Evolutionary conservation across 257 asterid species (phyloP).

Genomic region (Solanum ossicruentum): DNA sequence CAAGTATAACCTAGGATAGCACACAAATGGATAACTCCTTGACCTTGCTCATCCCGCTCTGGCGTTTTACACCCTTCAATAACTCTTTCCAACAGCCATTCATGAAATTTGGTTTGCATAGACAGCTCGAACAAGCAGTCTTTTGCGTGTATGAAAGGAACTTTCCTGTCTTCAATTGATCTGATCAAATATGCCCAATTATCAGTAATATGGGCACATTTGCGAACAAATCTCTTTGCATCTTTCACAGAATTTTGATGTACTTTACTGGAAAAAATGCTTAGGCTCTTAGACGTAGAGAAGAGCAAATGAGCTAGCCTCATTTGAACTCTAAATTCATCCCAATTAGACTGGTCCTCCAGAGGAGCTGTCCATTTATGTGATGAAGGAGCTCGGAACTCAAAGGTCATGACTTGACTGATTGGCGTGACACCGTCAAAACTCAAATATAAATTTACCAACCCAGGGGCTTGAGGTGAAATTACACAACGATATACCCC

Average conservation of each 20-base stretch:
- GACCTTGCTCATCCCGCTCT: slow-evolving; percentile 87
- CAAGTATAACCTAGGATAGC: slow-evolving; percentile 88
- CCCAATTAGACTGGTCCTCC: slow-evolving; percentile 44
- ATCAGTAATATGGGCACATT: slow-evolving; percentile 32
- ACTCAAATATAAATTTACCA: slow-evolving; percentile 55
- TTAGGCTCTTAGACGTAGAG: slow-evolving; percentile 53
- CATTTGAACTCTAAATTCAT: slow-evolving; percentile 59
- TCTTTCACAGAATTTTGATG: slow-evolving; percentile 44
- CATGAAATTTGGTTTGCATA: slow-evolving; percentile 55
- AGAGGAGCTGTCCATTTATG: slow-evolving; percentile 8
- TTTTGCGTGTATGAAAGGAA: slow-evolving; percentile 61
- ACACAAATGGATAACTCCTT: slow-evolving; percentile 88
- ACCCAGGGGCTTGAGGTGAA: slow-evolving; percentile 62
- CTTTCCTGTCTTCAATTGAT: slow-evolving; percentile 36
- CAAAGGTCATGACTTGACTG: slow-evolving; percentile 68
- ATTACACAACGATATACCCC: slow-evolving; percentile 74
- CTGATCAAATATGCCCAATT: slow-evolving; percentile 44
- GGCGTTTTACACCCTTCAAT: slow-evolving; percentile 43
- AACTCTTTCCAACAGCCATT: slow-evolving; percentile 79
- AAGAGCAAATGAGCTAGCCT: slow-evolving; percentile 77
- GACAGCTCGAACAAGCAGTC: slow-evolving; percentile 62
- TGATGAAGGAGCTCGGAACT: slow-evolving; percentile 53
- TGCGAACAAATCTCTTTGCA: slow-evolving; percentile 57
- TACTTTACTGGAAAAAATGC: slow-evolving; percentile 35
- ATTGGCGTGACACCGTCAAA: slow-evolving; percentile 66